Conservation (phyloP, 441 rosid genomes). For the Syzygium syzygioides region DNA sequence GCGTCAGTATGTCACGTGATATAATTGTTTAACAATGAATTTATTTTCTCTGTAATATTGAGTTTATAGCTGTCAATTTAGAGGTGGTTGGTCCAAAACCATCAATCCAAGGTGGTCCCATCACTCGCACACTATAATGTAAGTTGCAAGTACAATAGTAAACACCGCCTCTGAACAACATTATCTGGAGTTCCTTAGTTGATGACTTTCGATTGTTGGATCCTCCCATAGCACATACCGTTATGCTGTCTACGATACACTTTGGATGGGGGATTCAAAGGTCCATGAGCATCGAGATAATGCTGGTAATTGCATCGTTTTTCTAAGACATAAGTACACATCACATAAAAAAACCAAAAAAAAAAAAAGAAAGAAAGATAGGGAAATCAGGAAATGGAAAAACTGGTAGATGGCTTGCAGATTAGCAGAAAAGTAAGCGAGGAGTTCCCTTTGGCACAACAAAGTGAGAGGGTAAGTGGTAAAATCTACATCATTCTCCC, state of each 20-base stretch:
- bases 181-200: background rate
- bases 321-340: background rate
- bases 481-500: too few species aligned
- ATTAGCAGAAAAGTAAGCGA: too few species aligned
- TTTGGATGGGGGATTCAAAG: constrained; percentile 96
- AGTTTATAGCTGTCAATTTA: background rate
- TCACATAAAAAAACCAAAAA: background rate
- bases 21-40: background rate
- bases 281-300: constrained; percentile 91
- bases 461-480: background rate
- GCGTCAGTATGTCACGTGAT: background rate
- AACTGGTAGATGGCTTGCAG: too few species aligned
- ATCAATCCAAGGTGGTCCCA: background rate
- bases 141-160: too few species aligned
- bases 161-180: background rate
- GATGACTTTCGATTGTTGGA: background rate
- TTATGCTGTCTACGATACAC: constrained; percentile 32
- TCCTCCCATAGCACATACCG: background rate
- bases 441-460: background rate
- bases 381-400: too few species aligned
- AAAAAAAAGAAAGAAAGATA: too few species aligned
- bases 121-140: too few species aligned
- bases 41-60: background rate
- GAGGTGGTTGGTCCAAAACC: background rate
- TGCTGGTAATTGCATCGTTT: constrained; percentile 48